Base-by-base conservation (phyloP, 768 basidiomycete species). In the Amyloporia xantha region DNA sequence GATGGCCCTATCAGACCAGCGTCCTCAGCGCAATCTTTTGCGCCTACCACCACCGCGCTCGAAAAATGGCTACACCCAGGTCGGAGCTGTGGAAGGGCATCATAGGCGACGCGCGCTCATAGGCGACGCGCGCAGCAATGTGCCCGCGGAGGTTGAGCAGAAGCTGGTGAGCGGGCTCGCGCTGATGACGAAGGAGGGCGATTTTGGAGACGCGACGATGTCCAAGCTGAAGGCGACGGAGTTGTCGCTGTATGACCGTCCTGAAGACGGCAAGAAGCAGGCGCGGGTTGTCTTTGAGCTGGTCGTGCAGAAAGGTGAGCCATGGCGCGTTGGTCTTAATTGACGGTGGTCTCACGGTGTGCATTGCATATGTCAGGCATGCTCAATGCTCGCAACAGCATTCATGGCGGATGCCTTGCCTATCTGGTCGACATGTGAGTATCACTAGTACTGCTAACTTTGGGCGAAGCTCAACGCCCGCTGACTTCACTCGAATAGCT, bases 101-200 rank as follows among this genome's bases (percentile, higher is more conserved):
- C 23, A 17, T 44, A 23, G 39, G 19, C 39, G 10, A 21, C 33
- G 33, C 9, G 10, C 7, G 23, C 41, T 13, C 41, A 9, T 42
- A 11, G 30, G 21, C 28, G 20, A 21, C n/a, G 44, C 33, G 9
- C 13, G 82, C 48, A 79, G 80, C 2, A 72, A 84, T 53, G 59
- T 65, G 15, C 57, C 69, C 28, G 74, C 75, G 1, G 75, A 76
- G 50, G 76, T 82, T 41, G 12, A 21, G 46, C 17, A 78, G 44
- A 75, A 74, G 55, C 77, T 79, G 1, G 80, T 82, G 57, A 81
- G 69, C 54, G 33, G 21, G 6, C 4, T 26, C 2, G 25, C 46
- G 5, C 27, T 66, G 69, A 2, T 71, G 27, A 49, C 27, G 5
- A n/a, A 20, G 20, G 41, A 35, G 11, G 11, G 9, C 12, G 48